These are phyloP conservation scores for Lithospermum erythrorhizon DNA, from an alignment of 257 asterid genomes.

Conservation along the genomic window DNA sequence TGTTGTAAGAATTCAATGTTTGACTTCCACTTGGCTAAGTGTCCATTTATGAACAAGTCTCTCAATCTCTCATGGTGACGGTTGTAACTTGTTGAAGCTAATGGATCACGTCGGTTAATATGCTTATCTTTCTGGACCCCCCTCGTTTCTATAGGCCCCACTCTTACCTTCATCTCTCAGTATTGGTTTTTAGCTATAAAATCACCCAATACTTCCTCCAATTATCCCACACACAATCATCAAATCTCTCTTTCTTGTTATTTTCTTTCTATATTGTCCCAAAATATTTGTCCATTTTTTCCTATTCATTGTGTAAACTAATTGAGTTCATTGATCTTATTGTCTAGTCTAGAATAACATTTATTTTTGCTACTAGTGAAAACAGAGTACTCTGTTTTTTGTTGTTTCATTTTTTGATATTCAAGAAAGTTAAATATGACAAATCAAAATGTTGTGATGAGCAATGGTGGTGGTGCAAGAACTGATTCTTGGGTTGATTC, in stretches of 20 bases:
- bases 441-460: slow-evolving; percentile 55
- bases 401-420: not conserved
- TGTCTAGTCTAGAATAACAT: too few relatives aligned
- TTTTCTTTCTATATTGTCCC: slow-evolving; percentile 1
- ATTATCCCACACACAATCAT: slow-evolving; percentile 11
- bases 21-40: slow-evolving; percentile 28
- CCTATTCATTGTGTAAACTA: not conserved
- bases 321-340: not conserved
- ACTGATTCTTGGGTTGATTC: slow-evolving; percentile 67
- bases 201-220: slow-evolving; percentile 28
- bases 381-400: slow-evolving; percentile 18
- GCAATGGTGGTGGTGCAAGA: slow-evolving; percentile 21
- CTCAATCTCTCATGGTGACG: slow-evolving; percentile 14
- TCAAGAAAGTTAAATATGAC: not conserved
- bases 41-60: slow-evolving; percentile 12
- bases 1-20: too few relatives aligned
- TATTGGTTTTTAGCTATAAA: slow-evolving; percentile 48
- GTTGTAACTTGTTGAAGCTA: slow-evolving; percentile 6
- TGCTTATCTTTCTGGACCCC: slow-evolving; percentile 11
- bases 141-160: not conserved
- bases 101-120: slow-evolving; percentile 21
- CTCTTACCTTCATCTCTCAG: slow-evolving; percentile 30
- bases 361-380: not conserved
- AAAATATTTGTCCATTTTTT: slow-evolving; percentile 5
- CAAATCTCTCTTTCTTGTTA: not conserved